Evolutionary conservation across 169 alveolate genomes (phyloP).

Genomic region (Fabrea salina): DNA sequence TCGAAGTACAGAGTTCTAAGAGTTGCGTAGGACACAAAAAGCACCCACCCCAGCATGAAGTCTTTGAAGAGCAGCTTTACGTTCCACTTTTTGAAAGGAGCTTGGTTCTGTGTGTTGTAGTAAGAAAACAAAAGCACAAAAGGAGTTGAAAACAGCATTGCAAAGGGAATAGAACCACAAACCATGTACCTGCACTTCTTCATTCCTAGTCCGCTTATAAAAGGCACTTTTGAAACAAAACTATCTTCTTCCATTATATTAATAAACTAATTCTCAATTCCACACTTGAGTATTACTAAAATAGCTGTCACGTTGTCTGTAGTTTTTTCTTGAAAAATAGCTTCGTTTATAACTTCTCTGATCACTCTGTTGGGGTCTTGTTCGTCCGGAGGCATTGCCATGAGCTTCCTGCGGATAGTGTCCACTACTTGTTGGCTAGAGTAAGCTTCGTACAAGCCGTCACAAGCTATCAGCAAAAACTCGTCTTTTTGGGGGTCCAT

Average conservation of each 20-base stretch:
- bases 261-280: background rate
- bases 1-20: slow-evolving; percentile 7
- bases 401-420: slow-evolving; percentile 47
- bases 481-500: slow-evolving; percentile 65
- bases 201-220: background rate
- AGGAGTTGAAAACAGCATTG: background rate
- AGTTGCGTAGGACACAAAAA: background rate
- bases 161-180: slow-evolving; percentile 9
- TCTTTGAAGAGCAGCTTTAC: background rate
- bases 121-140: slow-evolving; percentile 14
- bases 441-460: slow-evolving; percentile 81
- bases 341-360: slow-evolving; percentile 12
- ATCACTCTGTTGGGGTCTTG: slow-evolving; percentile 29
- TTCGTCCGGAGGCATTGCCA: slow-evolving; percentile 42
- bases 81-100: background rate
- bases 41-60: background rate
- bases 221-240: background rate
- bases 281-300: background rate
- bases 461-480: slow-evolving; percentile 77
- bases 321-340: background rate
- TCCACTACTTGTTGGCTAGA: slow-evolving; percentile 72
- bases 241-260: background rate
- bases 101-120: slow-evolving; percentile 8
- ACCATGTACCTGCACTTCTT: slow-evolving; percentile 24
- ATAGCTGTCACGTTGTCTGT: slow-evolving; percentile 33